phyloP scores from a whole-genome alignment of 805 yeast genomes.

The Kodamaea fukazawae region DNA sequence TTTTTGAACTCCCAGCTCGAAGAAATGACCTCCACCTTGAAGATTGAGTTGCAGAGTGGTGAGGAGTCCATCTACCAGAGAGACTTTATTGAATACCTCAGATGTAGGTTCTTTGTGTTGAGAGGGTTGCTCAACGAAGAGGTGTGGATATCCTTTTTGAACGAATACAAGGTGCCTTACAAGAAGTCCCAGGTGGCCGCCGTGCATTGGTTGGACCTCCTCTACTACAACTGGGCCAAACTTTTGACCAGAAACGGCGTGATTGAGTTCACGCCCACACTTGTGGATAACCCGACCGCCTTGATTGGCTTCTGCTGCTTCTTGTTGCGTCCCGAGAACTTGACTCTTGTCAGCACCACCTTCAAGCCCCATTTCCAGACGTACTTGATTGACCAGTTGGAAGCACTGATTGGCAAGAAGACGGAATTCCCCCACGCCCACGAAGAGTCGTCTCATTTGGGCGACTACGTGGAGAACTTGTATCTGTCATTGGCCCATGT shows the following conservation, averaged over 20 bases:
- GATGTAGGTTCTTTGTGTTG: slow-evolving; percentile 33
- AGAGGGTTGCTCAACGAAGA: slow-evolving; percentile 21
- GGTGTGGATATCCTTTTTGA: slow-evolving; percentile 31
- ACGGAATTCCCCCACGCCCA: slow-evolving; percentile 32
- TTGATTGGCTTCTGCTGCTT: slow-evolving; percentile 27
- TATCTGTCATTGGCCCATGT: slow-evolving; percentile 27
- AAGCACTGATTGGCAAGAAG: slow-evolving; percentile 13
- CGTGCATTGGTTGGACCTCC: slow-evolving; percentile 32
- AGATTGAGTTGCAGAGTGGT: slow-evolving; percentile 1
- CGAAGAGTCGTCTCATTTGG: slow-evolving; percentile 15
- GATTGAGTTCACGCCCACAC: slow-evolving; percentile 6
- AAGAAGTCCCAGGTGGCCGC: slow-evolving; percentile 32
- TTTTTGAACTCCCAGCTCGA: slow-evolving; percentile 24
- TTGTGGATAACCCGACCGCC: slow-evolving; percentile 19
- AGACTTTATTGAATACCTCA: slow-evolving; percentile 31
- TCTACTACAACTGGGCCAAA: slow-evolving; percentile 18
- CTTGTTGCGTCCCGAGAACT: slow-evolving; percentile 23
- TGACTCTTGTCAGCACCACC: slow-evolving; percentile 14
- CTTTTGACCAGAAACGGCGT: slow-evolving; percentile 19
- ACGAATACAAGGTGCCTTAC: slow-evolving; percentile 13
- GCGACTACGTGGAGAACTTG: slow-evolving; percentile 30
- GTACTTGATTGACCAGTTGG: slow-evolving; percentile 23
- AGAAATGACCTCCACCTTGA: slow-evolving; percentile 18
- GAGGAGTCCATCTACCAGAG: slow-evolving; percentile 7
- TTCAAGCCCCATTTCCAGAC: slow-evolving; percentile 25